These are phyloP conservation scores for Diaporthe citri DNA, from an alignment of 2,329 filamentous ascomycete genomes.

Conservation along the genomic window DNA sequence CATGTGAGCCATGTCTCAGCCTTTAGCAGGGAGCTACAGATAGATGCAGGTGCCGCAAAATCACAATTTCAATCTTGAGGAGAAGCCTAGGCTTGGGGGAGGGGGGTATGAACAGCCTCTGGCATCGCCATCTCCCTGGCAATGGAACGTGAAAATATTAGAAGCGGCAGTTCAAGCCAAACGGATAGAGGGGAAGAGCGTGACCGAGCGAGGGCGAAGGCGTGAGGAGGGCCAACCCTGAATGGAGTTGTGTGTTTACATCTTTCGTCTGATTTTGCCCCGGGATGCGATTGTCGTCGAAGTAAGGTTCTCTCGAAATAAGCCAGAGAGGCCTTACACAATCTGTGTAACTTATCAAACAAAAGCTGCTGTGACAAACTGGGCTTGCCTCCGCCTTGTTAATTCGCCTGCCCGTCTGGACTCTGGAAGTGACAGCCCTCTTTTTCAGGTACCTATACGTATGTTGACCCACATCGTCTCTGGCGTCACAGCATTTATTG, in stretches of 20 bases:
- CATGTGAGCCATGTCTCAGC: slow-evolving; percentile 18
- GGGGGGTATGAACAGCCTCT: neutral
- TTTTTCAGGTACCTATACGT: slow-evolving; percentile 2
- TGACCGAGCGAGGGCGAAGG: neutral
- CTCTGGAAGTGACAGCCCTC: slow-evolving; percentile 1
- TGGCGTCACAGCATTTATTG: slow-evolving; percentile 25
- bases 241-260: neutral
- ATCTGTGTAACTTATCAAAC: neutral
- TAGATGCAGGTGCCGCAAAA: neutral
- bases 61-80: neutral
- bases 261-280: neutral
- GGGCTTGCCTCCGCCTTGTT: neutral
- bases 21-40: neutral
- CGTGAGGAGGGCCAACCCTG: too few species aligned
- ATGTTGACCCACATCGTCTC: neutral
- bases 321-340: neutral
- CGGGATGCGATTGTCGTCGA: neutral
- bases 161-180: neutral
- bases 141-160: neutral
- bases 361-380: neutral
- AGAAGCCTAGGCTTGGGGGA: too few species aligned
- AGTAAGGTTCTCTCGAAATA: neutral
- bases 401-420: neutral
- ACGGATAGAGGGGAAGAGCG: neutral
- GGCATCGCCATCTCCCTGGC: neutral